Evolutionary conservation across 805 yeast genomes (phyloP), one percentile per base, ranked within the genome.

Genomic region (Suhomyces vadensis): DNA sequence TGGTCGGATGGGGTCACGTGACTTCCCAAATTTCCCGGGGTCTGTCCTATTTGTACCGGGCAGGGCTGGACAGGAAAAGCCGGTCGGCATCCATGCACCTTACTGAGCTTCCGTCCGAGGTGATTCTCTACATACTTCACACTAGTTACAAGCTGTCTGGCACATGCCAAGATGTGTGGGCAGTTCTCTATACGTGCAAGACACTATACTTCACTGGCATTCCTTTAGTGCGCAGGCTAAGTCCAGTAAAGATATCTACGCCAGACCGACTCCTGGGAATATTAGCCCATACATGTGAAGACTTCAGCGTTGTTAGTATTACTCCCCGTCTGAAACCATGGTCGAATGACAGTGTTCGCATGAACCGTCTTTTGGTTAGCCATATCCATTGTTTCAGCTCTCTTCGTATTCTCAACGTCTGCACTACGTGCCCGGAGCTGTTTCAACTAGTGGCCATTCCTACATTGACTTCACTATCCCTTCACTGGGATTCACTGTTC

Each of bases 181-280:
- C 16, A 7, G 17, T 37, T 9, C 25, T 37, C 21, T 37, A 37
- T 11, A 37, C 39, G 9, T 37, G 39, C 39, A 37, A 37, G 10
- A 10, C 39, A 3, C 29, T 37, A 29, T 37, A 37, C 39, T 23
- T 16, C 17, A 11, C 23, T 2, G 39, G 39, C 3, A 37, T 37
- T 4, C 14, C 33, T 4, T 14, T 20, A 10, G 33, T 29, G 5
- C 33, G 33, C 33, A 17, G 33, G 19, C 33, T 29, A 17, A 29
- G 33, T 29, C 33, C 14, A 9, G 33, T 14, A 4, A 14, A 20
- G 33, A 6, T 29, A 10, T 8, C 4, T 14, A 16, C 20, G 10
- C 33, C 20, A 14, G 5, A 8, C 11, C 33, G 16, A 8, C 19
- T 29, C 2, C 8, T 20, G 20, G 20, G 20, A 29, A 8, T 29